Conservation (phyloP, 2,329 filamentous ascomycete genomes). For the Beauveria brongniartii region DNA sequence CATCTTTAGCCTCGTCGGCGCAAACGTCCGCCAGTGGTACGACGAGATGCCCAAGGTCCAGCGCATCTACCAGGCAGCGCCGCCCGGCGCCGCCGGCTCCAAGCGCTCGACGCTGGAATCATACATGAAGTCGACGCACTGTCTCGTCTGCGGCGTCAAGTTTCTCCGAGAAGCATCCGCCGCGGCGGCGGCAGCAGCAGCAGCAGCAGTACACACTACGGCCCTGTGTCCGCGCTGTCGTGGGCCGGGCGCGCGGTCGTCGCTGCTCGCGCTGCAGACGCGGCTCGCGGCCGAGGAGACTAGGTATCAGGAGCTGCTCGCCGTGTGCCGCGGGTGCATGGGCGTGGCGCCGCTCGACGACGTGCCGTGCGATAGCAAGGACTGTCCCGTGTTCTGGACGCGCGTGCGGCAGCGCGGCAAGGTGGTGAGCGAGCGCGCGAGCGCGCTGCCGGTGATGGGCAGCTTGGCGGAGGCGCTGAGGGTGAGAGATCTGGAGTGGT, state of each 20-base stretch:
- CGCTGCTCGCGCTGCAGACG: slow-evolving; percentile 56
- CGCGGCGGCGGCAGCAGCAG: slow-evolving; percentile 5
- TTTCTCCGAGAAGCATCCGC: slow-evolving; percentile 22
- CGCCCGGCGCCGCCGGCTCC: slow-evolving; percentile 21
- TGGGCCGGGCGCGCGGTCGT: slow-evolving; percentile 39
- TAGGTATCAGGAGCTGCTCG: slow-evolving; percentile 54
- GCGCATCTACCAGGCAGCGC: slow-evolving; percentile 44
- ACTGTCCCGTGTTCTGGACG: slow-evolving; percentile 88
- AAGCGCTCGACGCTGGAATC: slow-evolving; percentile 74
- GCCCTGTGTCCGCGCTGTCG: slow-evolving; percentile 53
- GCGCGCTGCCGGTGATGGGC: slow-evolving; percentile 24
- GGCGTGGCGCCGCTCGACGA: slow-evolving; percentile 64
- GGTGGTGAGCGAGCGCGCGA: slow-evolving; percentile 30
- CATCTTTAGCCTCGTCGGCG: slow-evolving; percentile 93
- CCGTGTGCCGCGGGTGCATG: slow-evolving; percentile 74
- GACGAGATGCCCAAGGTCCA: slow-evolving; percentile 94
- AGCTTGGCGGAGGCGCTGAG: slow-evolving; percentile 22
- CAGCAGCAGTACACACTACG: slow-evolving; percentile 15
- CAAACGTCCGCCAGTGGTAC: slow-evolving; percentile 85
- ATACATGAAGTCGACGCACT: slow-evolving; percentile 79
- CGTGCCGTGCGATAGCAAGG: slow-evolving; percentile 80
- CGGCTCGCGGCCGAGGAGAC: slow-evolving; percentile 56
- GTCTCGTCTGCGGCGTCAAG: slow-evolving; percentile 64
- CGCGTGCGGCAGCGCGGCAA: slow-evolving; percentile 53
- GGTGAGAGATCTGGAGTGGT: slow-evolving; percentile 28